These are phyloP conservation scores for Picocystis salinarum DNA, from an alignment of 139 green algal species.

Conservation along the genomic window DNA sequence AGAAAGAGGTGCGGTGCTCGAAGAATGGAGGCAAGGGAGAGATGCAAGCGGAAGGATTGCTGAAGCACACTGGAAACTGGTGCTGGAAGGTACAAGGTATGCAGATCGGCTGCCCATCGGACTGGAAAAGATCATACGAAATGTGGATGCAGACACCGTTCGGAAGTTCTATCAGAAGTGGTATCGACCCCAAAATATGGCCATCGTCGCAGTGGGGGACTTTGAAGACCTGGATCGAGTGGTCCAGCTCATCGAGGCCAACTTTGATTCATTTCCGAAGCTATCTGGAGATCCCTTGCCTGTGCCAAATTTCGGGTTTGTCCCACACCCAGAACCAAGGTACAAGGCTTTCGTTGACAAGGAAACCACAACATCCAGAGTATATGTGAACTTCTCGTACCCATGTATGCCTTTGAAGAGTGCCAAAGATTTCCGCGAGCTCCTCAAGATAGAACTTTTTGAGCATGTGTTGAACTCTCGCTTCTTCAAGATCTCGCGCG, in stretches of 20 bases:
- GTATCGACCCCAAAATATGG: conserved; percentile 9
- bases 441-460: conserved; percentile 35
- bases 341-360: conserved; percentile 29
- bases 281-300: too few species aligned
- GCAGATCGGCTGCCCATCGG: conserved; percentile 64
- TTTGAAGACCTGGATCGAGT: conserved; percentile 33
- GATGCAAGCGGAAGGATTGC: conserved; percentile 34
- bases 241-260: conserved; percentile 10
- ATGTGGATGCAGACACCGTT: conserved; percentile 22
- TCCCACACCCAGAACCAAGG: conserved; percentile 14
- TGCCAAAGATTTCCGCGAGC: conserved; percentile 27
- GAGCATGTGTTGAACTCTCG: conserved; percentile 40
- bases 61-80: conserved; percentile 62
- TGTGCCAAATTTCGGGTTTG: conserved; percentile 3
- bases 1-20: conserved; percentile 69
- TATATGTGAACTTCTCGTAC: conserved; percentile 35
- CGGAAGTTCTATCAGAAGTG: conserved; percentile 54
- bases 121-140: conserved; percentile 44
- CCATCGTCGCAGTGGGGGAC: conserved; percentile 51
- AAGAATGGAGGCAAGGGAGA: conserved; percentile 54
- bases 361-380: conserved; percentile 23
- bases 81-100: conserved; percentile 53
- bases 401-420: conserved; percentile 16
- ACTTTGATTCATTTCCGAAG: neutral
- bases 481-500: conserved; percentile 46